Evolutionary conservation across 306 rosid species (phyloP), one percentile per base, ranked within the genome.

Genomic region (Cicer judaicum): DNA sequence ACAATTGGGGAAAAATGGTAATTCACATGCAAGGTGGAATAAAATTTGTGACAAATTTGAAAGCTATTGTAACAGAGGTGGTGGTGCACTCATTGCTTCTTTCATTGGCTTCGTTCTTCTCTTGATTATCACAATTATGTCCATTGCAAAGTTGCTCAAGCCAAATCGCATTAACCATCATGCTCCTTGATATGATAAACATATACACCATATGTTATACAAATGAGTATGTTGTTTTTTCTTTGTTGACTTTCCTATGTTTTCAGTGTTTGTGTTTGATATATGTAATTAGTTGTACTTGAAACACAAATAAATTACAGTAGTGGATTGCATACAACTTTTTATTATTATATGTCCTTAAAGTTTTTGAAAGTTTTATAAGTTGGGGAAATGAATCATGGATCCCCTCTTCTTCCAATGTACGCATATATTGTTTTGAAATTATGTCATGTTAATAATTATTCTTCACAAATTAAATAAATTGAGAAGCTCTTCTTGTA

Each of bases 21-120:
- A 94, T 16, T 86, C 90, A 5, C 96, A 94, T 73, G 98, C 98
- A 14, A 82, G 81, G 73, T 94, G 98, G 98, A 74, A 86, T 82
- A 92, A 94, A 77, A 94, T 92, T 5, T 94, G 97, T 56, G 97
- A 94, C 88, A 86, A 90, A 75, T 87, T 94, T 40, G 78, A 64
- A 10, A 65, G 48, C 42, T 94, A 75, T 46, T 94, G 98, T 55
- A 74, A 81, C 74, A 87, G 76, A 2, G 88, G 90, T n/a, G 90
- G 79, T 10, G 93, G 77, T 16, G 96, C 97, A 6, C 88, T 94
- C 19, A 68, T 84, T 48, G 79, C 83, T 61, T 94, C 98, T 75
- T 92, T 88, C 78, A 48, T 86, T 10, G 97, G 92, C 54, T 87
- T 88, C 73, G 42, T 85, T 50, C 83, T 94, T 42, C 83, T 94